Evolutionary conservation across 108 stramenopile genomes (phyloP).

Genomic region (Mayamaea pseudoterrestris): DNA sequence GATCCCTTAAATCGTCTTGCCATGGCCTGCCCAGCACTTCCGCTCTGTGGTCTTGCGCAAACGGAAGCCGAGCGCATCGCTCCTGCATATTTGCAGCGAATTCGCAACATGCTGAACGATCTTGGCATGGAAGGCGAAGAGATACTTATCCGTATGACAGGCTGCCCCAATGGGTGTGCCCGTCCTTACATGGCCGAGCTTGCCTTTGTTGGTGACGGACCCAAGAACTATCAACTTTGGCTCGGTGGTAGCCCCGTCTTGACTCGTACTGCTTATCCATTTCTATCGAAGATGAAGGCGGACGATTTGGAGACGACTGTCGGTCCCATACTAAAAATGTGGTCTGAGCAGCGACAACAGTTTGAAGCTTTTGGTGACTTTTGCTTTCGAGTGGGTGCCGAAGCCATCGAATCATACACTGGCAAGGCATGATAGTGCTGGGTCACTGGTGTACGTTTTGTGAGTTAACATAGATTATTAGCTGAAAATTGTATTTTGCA

Average conservation of each 20-base stretch:
- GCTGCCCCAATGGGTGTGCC: conserved; percentile 98
- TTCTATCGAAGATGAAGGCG: conserved; percentile 78
- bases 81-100: conserved; percentile 80
- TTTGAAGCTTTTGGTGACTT: conserved; percentile 92
- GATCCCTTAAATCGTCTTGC: conserved; percentile 71
- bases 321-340: conserved; percentile 87
- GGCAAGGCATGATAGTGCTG: too few species aligned
- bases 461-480: too few species aligned
- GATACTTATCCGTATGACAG: conserved; percentile 94
- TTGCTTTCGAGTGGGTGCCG: conserved; percentile 72
- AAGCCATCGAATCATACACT: conserved; percentile 61
- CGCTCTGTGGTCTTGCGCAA: conserved; percentile 94
- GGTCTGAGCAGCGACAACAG: conserved; percentile 55
- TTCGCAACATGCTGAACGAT: conserved; percentile 73
- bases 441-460: too few species aligned
- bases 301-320: conserved; percentile 69
- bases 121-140: conserved; percentile 83
- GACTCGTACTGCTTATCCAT: conserved; percentile 85
- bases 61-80: conserved; percentile 94
- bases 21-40: conserved; percentile 97
- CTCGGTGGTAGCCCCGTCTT: conserved; percentile 91
- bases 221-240: conserved; percentile 91
- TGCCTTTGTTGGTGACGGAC: conserved; percentile 94
- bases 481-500: too few species aligned
- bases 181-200: conserved; percentile 99